Evolutionary conservation across 1,139 yeast species (phyloP).

Genomic region (Scheffersomyces cryptocercus): DNA sequence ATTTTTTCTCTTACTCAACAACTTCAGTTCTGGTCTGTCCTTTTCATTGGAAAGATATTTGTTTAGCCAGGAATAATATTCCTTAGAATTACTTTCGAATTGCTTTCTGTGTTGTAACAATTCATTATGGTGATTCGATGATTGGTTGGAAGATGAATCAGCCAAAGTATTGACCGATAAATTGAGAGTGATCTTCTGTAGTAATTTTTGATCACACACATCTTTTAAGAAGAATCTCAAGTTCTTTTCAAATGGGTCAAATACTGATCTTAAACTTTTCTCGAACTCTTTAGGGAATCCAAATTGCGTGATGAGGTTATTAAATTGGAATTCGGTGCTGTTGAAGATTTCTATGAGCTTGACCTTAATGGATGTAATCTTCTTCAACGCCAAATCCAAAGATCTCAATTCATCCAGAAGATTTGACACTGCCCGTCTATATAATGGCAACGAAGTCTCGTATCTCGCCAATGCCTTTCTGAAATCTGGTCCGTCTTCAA

Average conservation of each 20-base stretch:
- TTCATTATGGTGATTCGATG: conserved; percentile 9
- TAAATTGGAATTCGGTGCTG: conserved; percentile 18
- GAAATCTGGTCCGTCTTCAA: conserved; percentile 77
- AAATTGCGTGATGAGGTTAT: conserved; percentile 10
- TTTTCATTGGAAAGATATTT: conserved; percentile 68
- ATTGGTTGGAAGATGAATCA: conserved; percentile 4
- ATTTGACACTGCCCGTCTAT: conserved; percentile 41
- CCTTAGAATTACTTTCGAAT: conserved; percentile 73
- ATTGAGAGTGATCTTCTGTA: conserved; percentile 24
- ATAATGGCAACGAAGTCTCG: conserved; percentile 53
- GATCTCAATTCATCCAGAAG: conserved; percentile 36
- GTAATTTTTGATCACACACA: conserved; percentile 31
- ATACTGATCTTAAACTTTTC: conserved; percentile 16
- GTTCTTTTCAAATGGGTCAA: conserved; percentile 37
- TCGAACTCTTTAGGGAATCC: conserved; percentile 13
- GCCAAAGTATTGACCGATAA: conserved; percentile 3
- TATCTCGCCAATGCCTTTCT: conserved; percentile 55
- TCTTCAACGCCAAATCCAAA: conserved; percentile 25
- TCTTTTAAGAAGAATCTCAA: conserved; percentile 29
- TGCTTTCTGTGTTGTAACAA: conserved; percentile 40
- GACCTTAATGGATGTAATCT: conserved; percentile 19
- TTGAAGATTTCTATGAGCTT: conserved; percentile 26
- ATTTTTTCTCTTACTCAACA: conserved; percentile 55
- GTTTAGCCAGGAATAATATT: conserved; percentile 73
- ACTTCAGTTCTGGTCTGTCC: conserved; percentile 61